Evolutionary conservation across 2,329 filamentous ascomycete genomes (phyloP).

Genomic region (Bisporella sp.): DNA sequence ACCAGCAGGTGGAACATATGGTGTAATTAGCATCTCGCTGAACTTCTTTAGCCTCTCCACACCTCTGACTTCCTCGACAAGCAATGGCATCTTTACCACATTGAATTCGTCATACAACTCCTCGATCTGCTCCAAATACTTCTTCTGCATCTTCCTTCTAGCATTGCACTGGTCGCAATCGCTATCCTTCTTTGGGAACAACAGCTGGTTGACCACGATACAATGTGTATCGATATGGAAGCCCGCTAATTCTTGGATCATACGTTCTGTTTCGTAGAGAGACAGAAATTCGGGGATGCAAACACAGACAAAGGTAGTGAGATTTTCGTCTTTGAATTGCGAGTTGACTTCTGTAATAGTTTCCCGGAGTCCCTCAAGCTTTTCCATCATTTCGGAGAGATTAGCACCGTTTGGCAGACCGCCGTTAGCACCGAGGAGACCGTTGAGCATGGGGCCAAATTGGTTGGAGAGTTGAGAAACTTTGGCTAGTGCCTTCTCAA

Average conservation of each 20-base stretch:
- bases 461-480: constrained; percentile 88
- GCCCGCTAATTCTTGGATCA: constrained; percentile 94
- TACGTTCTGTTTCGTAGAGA: constrained; percentile 96
- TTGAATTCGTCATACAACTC: constrained; percentile 99
- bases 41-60: constrained; percentile 92
- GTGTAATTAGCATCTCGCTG: constrained; percentile 74
- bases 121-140: constrained; percentile 97
- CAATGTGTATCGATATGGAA: constrained; percentile 95
- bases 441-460: constrained; percentile 93
- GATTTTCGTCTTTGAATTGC: constrained; percentile 93
- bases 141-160: constrained; percentile 96
- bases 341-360: constrained; percentile 95
- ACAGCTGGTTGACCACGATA: constrained; percentile 95
- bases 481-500: constrained; percentile 98
- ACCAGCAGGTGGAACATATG: constrained; percentile 58
- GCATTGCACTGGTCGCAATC: constrained; percentile 94
- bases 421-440: constrained; percentile 65
- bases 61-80: constrained; percentile 92
- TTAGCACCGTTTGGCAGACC: constrained; percentile 84
- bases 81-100: constrained; percentile 93
- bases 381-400: constrained; percentile 84
- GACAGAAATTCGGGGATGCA: constrained; percentile 97
- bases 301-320: constrained; percentile 96
- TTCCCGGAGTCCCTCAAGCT: constrained; percentile 87
- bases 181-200: constrained; percentile 82